phyloP scores from a whole-genome alignment of 192 early-diverging fungal species.

The Entophlyctis luteolus region DNA sequence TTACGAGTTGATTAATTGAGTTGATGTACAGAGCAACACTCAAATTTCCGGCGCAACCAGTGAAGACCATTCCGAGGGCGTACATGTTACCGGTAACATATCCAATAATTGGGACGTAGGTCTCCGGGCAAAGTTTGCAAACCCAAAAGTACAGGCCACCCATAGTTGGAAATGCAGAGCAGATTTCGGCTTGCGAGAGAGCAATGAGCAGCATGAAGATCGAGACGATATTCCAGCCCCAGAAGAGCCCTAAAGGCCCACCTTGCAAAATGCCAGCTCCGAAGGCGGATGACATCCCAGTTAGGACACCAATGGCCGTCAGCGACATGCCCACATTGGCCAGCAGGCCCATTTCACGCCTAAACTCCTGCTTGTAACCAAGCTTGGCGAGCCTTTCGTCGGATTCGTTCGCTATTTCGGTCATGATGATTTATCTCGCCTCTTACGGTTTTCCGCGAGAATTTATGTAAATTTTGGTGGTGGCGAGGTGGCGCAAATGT shows the following conservation, averaged over 20 bases:
- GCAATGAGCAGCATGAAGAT: neutral
- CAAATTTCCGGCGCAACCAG: neutral
- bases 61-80: neutral
- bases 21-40: neutral
- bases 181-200: neutral
- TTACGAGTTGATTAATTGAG: neutral
- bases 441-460: too few relatives aligned
- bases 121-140: neutral
- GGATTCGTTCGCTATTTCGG: neutral
- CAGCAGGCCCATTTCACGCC: neutral
- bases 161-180: neutral
- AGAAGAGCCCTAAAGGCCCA: neutral
- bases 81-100: neutral
- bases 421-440: too few relatives aligned
- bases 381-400: neutral
- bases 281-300: neutral
- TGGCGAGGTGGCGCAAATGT: too few relatives aligned
- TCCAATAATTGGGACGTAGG: neutral
- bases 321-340: neutral
- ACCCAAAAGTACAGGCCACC: neutral
- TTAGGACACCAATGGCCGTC: neutral
- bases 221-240: neutral
- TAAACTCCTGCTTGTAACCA: neutral
- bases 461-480: too few relatives aligned
- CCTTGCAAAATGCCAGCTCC: neutral